Evolutionary conservation across 2,329 filamentous ascomycete genomes (phyloP).

Genomic region (Dactylellina sp.): DNA sequence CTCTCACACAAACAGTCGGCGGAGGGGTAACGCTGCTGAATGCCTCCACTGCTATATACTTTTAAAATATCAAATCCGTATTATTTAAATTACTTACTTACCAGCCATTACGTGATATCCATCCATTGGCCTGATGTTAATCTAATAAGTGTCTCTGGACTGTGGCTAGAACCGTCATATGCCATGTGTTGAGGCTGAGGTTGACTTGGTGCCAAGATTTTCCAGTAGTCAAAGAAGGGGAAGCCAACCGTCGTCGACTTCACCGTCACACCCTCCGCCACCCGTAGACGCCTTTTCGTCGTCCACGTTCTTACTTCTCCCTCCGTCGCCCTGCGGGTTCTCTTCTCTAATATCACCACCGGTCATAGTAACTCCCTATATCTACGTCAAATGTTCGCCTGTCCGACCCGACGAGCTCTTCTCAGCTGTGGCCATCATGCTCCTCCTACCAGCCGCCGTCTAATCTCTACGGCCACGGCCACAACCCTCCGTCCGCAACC

Average conservation of each 20-base stretch:
- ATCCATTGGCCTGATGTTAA: too few species aligned
- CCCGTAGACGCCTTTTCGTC: conserved; percentile 11
- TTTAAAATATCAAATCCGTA: not conserved
- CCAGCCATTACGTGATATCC: too few species aligned
- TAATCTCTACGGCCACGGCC: conserved; percentile 52
- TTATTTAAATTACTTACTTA: not conserved
- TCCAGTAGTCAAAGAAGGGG: conserved; percentile 26
- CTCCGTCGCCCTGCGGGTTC: conserved; percentile 3
- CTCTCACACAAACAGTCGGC: not conserved
- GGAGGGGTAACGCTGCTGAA: not conserved
- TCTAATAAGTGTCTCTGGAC: not conserved
- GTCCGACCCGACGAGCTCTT: conserved; percentile 49
- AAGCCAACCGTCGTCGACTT: conserved; percentile 10
- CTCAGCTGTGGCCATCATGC: conserved; percentile 47
- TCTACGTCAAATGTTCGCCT: conserved; percentile 54
- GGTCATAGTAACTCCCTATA: not conserved
- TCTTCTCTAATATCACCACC: conserved; percentile 7
- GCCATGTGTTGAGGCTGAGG: conserved; percentile 35
- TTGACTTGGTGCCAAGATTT: conserved; percentile 41
- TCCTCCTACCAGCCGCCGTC: conserved; percentile 42
- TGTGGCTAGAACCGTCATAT: conserved; percentile 1
- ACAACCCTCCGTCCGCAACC: conserved; percentile 29
- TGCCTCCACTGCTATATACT: not conserved
- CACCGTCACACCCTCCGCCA: conserved; percentile 29
- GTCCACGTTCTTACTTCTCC: not conserved